Evolutionary conservation across 768 basidiomycete species (phyloP).

Genomic region (Sarcomyxa edulis): DNA sequence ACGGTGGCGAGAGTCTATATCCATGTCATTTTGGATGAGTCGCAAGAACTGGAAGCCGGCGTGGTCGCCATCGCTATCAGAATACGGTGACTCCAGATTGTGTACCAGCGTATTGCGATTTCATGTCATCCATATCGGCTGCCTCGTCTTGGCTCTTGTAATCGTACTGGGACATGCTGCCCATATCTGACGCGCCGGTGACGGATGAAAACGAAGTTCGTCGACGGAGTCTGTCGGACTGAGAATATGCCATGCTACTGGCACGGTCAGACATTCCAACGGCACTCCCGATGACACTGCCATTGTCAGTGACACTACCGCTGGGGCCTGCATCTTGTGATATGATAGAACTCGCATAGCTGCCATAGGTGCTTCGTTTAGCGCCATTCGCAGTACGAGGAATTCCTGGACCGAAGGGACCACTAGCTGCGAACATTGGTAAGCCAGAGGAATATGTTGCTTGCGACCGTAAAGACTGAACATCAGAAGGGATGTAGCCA

Average conservation of each 20-base stretch:
- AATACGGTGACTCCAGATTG: conserved; percentile 85
- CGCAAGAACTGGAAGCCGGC: not conserved
- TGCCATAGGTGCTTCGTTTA: conserved; percentile 72
- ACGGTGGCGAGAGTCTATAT: not conserved
- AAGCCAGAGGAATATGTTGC: conserved; percentile 92
- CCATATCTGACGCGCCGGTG: conserved; percentile 71
- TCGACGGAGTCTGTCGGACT: conserved; percentile 83
- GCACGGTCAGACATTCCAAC: conserved; percentile 28
- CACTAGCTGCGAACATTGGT: conserved; percentile 72
- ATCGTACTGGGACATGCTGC: conserved; percentile 70
- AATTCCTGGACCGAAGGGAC: conserved; percentile 65
- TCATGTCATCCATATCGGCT: conserved; percentile 79
- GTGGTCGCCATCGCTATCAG: conserved; percentile 32
- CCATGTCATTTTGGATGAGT: not conserved
- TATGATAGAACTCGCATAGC: conserved; percentile 88
- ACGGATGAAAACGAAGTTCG: conserved; percentile 68
- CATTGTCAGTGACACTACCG: conserved; percentile 45
- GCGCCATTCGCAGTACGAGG: conserved; percentile 58
- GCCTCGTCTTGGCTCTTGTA: conserved; percentile 90
- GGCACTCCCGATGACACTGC: conserved; percentile 55
- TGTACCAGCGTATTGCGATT: conserved; percentile 83
- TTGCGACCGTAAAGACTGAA: conserved; percentile 93
- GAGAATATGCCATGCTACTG: conserved; percentile 73
- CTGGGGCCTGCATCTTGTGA: conserved; percentile 84
- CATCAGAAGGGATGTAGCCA: conserved; percentile 92